These are phyloP conservation scores for Taphrina deformans DNA, from an alignment of 1,139 yeast genomes.

Conservation along the genomic window DNA sequence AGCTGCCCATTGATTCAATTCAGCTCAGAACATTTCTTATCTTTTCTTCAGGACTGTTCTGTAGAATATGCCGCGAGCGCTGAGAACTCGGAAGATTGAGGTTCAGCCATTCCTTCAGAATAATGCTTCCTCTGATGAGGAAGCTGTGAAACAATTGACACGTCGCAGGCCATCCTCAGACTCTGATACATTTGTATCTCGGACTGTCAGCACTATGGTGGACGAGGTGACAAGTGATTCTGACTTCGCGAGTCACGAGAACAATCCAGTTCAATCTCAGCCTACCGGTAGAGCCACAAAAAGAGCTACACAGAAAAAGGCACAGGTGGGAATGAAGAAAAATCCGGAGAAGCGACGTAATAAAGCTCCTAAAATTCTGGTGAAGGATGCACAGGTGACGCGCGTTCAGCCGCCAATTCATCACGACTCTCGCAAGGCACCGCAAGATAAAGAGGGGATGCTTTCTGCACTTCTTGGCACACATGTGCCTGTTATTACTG, in stretches of 20 bases:
- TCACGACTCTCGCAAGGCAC: not conserved
- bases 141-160: not conserved
- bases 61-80: not conserved
- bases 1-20: too few relatives aligned
- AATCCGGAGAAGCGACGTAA: not conserved
- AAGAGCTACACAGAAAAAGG: not conserved
- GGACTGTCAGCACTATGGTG: not conserved
- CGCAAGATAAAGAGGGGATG: constrained; percentile 7
- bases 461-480: not conserved
- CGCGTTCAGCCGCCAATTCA: not conserved
- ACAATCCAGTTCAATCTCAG: not conserved
- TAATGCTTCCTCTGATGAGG: constrained; percentile 2
- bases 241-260: not conserved
- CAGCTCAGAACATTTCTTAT: too few relatives aligned
- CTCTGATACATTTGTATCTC: not conserved
- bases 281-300: not conserved
- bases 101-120: not conserved
- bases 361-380: not conserved
- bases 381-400: not conserved
- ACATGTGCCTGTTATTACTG: not conserved
- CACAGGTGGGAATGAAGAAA: not conserved
- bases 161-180: not conserved
- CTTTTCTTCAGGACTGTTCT: too few relatives aligned
- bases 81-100: not conserved
- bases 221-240: not conserved